These are phyloP conservation scores for Penicillium sumatraense DNA, from an alignment of 2,329 filamentous ascomycete genomes.

Conservation along the genomic window DNA sequence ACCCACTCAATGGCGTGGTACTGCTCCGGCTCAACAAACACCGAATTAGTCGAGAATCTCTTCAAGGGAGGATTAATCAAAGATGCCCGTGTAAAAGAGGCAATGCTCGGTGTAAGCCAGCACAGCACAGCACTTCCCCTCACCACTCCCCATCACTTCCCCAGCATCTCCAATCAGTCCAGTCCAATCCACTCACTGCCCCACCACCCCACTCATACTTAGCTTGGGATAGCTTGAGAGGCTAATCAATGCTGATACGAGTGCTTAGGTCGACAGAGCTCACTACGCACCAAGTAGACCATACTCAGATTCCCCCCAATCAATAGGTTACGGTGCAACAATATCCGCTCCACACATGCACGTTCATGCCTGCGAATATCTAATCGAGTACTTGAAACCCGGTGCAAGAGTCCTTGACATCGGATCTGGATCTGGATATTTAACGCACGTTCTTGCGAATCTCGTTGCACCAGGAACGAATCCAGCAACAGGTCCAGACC, in stretches of 20 bases:
- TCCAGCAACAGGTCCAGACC: slow-evolving; percentile 56
- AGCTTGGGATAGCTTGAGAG: too few species aligned
- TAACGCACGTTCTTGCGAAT: slow-evolving; percentile 86
- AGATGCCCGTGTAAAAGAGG: slow-evolving; percentile 72
- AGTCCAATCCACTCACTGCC: too few species aligned
- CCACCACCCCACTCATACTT: too few species aligned
- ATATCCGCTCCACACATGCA: slow-evolving; percentile 78
- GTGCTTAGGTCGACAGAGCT: slow-evolving; percentile 83
- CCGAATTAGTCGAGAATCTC: slow-evolving; percentile 78
- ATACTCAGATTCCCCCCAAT: slow-evolving; percentile 74
- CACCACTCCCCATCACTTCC: not conserved
- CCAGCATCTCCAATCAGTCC: not conserved
- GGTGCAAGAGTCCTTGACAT: slow-evolving; percentile 69
- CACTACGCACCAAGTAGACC: slow-evolving; percentile 75
- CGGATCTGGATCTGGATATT: slow-evolving; percentile 77
- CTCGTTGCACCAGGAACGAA: too few species aligned
- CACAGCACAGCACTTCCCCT: too few species aligned
- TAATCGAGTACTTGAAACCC: slow-evolving; percentile 62
- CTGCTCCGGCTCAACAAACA: slow-evolving; percentile 76
- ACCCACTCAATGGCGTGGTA: slow-evolving; percentile 81
- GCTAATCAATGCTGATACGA: too few species aligned
- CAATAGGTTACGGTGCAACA: slow-evolving; percentile 69
- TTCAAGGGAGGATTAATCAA: slow-evolving; percentile 72
- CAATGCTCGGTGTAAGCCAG: slow-evolving; percentile 70
- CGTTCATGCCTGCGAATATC: slow-evolving; percentile 65